These are phyloP conservation scores for Diaporthe helianthi DNA, from an alignment of 2,329 filamentous ascomycete genomes.

Conservation along the genomic window DNA sequence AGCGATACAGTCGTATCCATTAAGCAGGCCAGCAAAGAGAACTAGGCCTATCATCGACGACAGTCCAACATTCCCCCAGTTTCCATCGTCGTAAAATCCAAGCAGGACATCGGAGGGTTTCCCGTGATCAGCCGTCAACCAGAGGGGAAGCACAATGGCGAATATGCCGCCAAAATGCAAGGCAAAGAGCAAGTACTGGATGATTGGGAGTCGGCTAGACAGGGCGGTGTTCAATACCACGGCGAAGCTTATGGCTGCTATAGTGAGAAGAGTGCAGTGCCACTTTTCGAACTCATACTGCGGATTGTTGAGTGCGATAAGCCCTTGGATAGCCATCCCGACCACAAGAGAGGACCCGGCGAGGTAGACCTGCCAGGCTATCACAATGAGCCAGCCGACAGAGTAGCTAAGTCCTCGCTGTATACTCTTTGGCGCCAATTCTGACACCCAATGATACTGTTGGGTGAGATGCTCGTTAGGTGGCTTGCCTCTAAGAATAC, in stretches of 20 bases:
- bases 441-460: conserved; percentile 13
- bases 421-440: conserved; percentile 3
- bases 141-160: conserved; percentile 1
- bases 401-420: not conserved
- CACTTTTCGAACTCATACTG: not conserved
- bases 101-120: not conserved
- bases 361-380: conserved; percentile 18
- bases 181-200: conserved; percentile 10
- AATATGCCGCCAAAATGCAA: conserved; percentile 3
- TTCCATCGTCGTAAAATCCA: not conserved
- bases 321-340: not conserved
- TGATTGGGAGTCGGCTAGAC: not conserved
- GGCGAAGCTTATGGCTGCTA: not conserved
- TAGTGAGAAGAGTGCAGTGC: conserved; percentile 9
- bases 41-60: conserved; percentile 13
- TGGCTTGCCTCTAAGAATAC: accelerated
- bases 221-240: not conserved
- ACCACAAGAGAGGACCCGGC: not conserved
- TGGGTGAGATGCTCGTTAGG: not conserved
- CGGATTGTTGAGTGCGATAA: conserved; percentile 6
- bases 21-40: not conserved
- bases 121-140: not conserved
- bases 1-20: conserved; percentile 12
- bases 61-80: not conserved
- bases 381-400: conserved; percentile 13